Evolutionary conservation across 495 filamentous ascomycete species (phyloP).

Genomic region (Neurospora sp.): DNA sequence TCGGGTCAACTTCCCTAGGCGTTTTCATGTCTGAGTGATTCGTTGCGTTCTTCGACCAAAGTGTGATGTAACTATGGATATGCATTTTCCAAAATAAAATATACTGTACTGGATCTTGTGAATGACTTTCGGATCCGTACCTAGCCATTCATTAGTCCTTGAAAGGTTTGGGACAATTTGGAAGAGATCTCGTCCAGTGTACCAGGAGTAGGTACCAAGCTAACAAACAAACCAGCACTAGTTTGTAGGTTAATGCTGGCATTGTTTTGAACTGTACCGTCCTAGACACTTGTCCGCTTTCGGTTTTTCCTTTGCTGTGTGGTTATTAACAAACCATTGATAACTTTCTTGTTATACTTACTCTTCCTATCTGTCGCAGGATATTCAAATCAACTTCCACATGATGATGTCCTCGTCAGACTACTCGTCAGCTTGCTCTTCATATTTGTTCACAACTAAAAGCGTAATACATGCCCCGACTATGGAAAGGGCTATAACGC

Average conservation of each 20-base stretch:
- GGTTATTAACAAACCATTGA: neutral
- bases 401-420: neutral
- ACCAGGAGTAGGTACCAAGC: too few relatives aligned
- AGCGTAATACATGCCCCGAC: constrained; percentile 61
- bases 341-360: neutral
- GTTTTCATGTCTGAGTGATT: too few relatives aligned
- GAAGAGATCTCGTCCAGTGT: too few relatives aligned
- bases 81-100: too few relatives aligned
- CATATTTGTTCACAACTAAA: constrained; percentile 30
- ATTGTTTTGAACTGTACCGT: neutral
- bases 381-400: neutral
- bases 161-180: too few relatives aligned
- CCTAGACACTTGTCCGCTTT: neutral
- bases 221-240: too few relatives aligned
- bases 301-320: neutral
- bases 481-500: constrained; percentile 66
- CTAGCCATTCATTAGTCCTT: too few relatives aligned
- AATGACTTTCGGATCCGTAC: too few relatives aligned
- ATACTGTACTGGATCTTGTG: too few relatives aligned
- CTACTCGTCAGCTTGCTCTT: constrained; percentile 10
- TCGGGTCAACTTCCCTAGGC: too few relatives aligned
- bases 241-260: neutral
- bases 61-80: too few relatives aligned
- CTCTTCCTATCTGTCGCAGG: neutral
- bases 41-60: too few relatives aligned